These are phyloP conservation scores for Ulvella scutata DNA, from an alignment of 139 green algal species.

Conservation along the genomic window DNA sequence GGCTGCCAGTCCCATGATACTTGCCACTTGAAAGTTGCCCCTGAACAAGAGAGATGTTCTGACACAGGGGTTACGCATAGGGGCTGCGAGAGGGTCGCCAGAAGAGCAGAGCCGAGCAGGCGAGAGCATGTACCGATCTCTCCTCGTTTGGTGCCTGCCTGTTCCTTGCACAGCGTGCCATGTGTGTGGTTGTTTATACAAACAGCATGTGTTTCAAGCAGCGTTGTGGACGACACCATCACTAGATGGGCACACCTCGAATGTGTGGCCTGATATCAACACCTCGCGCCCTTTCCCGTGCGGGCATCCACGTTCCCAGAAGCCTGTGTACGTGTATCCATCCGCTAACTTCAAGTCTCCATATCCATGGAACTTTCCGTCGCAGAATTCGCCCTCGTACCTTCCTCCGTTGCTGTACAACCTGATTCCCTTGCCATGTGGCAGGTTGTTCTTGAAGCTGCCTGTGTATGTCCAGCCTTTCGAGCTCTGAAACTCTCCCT, in stretches of 20 bases:
- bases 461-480: no score
- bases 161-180: not conserved
- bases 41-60: not conserved
- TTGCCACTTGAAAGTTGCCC: not conserved
- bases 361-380: not conserved
- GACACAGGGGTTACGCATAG: not conserved
- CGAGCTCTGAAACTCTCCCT: no score
- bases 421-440: not conserved
- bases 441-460: not conserved
- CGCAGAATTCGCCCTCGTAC: not conserved
- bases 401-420: not conserved
- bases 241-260: no score
- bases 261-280: no score
- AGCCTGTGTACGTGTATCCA: not conserved
- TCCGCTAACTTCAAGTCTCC: not conserved
- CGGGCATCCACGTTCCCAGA: not conserved
- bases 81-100: not conserved
- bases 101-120: not conserved
- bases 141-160: not conserved
- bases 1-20: not conserved
- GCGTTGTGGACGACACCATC: no score
- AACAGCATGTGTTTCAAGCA: not conserved
- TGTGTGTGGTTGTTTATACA: not conserved
- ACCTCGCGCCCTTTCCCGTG: not conserved
- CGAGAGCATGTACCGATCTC: not conserved